Evolutionary conservation across 345 rosid genomes (phyloP), one percentile per base, ranked within the genome.

Genomic region (Luvunga scandens): DNA sequence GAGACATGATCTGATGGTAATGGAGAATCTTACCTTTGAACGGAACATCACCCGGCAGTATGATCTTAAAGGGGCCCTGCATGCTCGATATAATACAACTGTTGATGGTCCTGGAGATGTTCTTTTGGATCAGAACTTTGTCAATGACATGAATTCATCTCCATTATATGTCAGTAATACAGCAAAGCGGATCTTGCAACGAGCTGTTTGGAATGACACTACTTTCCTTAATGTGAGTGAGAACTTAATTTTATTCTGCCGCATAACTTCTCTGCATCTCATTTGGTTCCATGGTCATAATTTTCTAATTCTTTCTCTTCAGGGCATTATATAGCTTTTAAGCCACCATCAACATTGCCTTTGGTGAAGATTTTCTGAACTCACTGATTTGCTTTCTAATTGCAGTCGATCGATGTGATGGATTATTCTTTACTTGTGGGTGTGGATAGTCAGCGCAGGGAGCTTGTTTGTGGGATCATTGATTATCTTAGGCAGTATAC

Each of bases 141-240:
- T 96, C 79, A 87, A 90, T 48, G 98, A 94, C 87, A 92, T 96
- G 98, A 91, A 90, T 81, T 84, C 88, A 28, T 94, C 95, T 34
- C 99, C 99, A 0, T 85, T 96, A n/a, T 94, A 92, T 38, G 94
- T 96, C 55, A 91, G 97, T 79, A 91, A 90, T 77, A 87, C 77
- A 60, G 89, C 98, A 30, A 96, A 92, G 84, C 91, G 88, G 67
- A 75, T 81, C 72, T 82, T 94, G 79, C 92, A 88, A 80, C 89
- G 99, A 53, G 98, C 98, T 34, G 94, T 96, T 48, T 96, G 97
- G 93, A 96, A 96, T 75, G 99, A 96, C 87, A 96, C 98, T 12
- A 85, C 85, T 77, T 96, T 96, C 81, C 97, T 94, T 50, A 88
- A 89, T 48, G 99, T 94, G 80, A 96, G 98, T 91, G 61, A n/a